Percentiles rank a stretch among this genome's conserved stretches.
These are phyloP conservation scores for Erigeron canadensis DNA, from an alignment of 129 eudicot genomes.

Conservation along the genomic window DNA sequence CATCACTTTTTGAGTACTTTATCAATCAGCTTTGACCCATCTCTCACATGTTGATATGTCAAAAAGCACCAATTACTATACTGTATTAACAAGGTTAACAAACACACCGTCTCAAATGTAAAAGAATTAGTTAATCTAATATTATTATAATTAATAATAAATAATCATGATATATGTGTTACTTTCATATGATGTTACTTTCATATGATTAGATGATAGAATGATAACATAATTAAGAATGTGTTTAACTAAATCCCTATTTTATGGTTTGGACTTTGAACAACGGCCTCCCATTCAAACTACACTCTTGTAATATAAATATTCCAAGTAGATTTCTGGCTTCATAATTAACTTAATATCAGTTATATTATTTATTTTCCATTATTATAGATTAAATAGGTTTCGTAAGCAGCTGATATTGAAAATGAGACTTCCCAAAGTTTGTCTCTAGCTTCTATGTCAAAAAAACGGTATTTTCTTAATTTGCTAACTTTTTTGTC, in stretches of 20 bases:
- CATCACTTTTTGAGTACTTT: too few relatives aligned
- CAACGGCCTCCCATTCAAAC: constrained; percentile 69
- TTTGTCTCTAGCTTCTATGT: constrained; percentile 41
- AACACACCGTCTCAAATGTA: too few relatives aligned
- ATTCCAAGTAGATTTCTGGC: constrained; percentile 30
- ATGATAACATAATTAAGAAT: constrained; percentile 25
- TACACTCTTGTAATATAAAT: constrained; percentile 42
- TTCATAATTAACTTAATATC: constrained; percentile 14
- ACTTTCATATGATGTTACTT: constrained; percentile 20
- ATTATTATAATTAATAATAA: too few relatives aligned
- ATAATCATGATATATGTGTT: not conserved
- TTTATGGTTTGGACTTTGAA: constrained; percentile 67
- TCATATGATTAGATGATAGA: constrained; percentile 31
- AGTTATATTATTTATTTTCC: not conserved
- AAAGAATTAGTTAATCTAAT: too few relatives aligned
- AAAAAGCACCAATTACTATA: not conserved
- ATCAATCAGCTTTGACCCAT: too few relatives aligned
- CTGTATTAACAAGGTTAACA: too few relatives aligned
- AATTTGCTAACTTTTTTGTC: constrained; percentile 22
- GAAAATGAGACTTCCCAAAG: constrained; percentile 46
- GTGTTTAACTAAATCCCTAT: constrained; percentile 35
- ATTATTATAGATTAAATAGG: constrained; percentile 9
- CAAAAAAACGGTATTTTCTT: constrained; percentile 20
- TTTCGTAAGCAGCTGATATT: constrained; percentile 27
- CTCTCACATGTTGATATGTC: not conserved